A percentile compares a stretch with the other conserved stretches of the same genome.
Evolutionary conservation across 2,329 filamentous ascomycete genomes (phyloP).

Genomic region (Didymella glomerata): DNA sequence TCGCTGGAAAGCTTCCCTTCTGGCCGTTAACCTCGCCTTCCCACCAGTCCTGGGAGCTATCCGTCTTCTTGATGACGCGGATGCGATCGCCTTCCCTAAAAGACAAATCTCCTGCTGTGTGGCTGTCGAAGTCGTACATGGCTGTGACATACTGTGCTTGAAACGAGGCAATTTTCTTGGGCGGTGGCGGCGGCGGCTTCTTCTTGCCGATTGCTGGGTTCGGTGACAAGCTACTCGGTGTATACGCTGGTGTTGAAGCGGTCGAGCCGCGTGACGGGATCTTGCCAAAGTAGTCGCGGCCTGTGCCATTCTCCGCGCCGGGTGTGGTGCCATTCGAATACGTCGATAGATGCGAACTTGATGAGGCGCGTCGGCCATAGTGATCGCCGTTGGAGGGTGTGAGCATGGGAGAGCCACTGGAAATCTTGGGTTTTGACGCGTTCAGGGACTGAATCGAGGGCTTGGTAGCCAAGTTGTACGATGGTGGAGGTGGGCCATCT

Average conservation of each 20-base stretch:
- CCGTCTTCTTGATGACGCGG: conserved; percentile 78
- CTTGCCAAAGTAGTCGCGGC: conserved; percentile 52
- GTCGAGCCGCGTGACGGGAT: conserved; percentile 54
- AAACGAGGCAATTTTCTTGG: conserved; percentile 63
- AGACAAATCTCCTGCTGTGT: conserved; percentile 73
- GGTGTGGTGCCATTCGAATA: conserved; percentile 36
- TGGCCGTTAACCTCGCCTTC: conserved; percentile 75
- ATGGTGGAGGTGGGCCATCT: conserved; percentile 37
- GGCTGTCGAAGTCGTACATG: conserved; percentile 76
- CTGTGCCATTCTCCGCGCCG: conserved; percentile 24
- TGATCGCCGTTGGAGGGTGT: conserved; percentile 43
- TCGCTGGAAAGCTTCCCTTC: conserved; percentile 80
- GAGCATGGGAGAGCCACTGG: conserved; percentile 44
- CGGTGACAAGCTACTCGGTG: conserved; percentile 45
- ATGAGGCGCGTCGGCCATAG: conserved; percentile 43
- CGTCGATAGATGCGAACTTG: conserved; percentile 44
- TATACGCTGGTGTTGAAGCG: conserved; percentile 25
- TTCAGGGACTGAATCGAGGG: conserved; percentile 48
- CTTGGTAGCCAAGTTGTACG: conserved; percentile 44
- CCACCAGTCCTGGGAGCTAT: conserved; percentile 88
- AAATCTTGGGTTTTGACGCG: conserved; percentile 45
- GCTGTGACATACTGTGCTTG: conserved; percentile 71
- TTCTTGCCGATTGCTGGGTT: conserved; percentile 67
- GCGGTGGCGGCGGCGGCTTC: conserved; percentile 76
- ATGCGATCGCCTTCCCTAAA: conserved; percentile 83